A percentile compares a stretch with the other conserved stretches of the same genome.
These are phyloP conservation scores for Helotiales sp. DNA, from an alignment of 2,329 filamentous ascomycete species.

Conservation along the genomic window DNA sequence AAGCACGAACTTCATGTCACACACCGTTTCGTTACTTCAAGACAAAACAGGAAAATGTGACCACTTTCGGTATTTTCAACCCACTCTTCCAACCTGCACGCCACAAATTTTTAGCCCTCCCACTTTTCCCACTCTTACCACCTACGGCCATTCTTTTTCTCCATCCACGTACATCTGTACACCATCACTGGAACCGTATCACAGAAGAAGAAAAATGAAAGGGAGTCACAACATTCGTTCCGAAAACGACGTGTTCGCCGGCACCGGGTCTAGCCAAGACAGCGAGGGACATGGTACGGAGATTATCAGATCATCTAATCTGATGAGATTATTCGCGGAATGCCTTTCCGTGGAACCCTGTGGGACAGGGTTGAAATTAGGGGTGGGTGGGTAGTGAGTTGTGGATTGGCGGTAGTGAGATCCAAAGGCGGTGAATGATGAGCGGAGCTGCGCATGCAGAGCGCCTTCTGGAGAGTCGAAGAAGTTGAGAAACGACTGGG, in stretches of 20 bases:
- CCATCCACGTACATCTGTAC: neutral
- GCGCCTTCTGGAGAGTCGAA: neutral
- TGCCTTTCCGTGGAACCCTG: neutral
- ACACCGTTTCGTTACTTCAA: neutral
- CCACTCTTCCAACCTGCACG: neutral
- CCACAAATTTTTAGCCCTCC: neutral
- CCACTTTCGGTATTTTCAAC: neutral
- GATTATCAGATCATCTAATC: constrained; percentile 4
- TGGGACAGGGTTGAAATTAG: neutral
- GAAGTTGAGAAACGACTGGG: neutral
- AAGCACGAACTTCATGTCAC: neutral
- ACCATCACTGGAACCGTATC: neutral
- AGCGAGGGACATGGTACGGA: neutral
- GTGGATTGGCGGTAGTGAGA: neutral
- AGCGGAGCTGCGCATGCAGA: neutral
- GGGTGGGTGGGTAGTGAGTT: neutral
- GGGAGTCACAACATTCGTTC: neutral
- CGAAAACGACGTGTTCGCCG: neutral
- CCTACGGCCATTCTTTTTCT: neutral
- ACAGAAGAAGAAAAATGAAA: constrained; percentile 1
- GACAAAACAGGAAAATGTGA: neutral
- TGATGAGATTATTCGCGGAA: neutral
- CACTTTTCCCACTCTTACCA: neutral
- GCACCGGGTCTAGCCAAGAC: neutral
- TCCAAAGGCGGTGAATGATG: neutral